phyloP scores from a whole-genome alignment of 2,329 filamentous ascomycete species.

The Diaporthe helianthi region DNA sequence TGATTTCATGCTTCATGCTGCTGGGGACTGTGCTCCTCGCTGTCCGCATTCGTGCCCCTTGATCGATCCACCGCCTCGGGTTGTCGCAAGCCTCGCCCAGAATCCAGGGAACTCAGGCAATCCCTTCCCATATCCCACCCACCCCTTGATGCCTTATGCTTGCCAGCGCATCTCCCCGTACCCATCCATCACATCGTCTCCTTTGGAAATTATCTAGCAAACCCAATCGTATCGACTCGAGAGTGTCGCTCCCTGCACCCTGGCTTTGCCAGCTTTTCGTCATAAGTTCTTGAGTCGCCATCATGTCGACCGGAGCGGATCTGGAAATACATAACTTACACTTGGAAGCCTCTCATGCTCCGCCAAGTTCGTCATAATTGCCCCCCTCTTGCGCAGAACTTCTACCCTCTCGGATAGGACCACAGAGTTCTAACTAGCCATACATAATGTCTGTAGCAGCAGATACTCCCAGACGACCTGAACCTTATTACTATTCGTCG shows the following conservation, averaged over 20 bases:
- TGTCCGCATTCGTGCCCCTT: conserved; percentile 7
- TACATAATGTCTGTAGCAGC: conserved; percentile 24
- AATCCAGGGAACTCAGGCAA: conserved; percentile 20
- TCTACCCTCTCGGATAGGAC: neutral
- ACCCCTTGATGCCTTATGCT: conserved; percentile 27
- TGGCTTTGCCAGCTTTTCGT: neutral
- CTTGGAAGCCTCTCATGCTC: conserved; percentile 14
- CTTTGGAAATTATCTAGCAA: neutral
- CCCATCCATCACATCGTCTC: conserved; percentile 10
- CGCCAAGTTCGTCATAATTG: conserved; percentile 29
- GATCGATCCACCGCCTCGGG: conserved; percentile 22
- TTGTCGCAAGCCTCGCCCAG: conserved; percentile 13
- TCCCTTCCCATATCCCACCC: neutral
- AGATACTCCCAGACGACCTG: conserved; percentile 23
- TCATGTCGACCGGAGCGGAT: conserved; percentile 29
- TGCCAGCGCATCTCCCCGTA: conserved; percentile 18
- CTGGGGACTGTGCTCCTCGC: conserved; percentile 14
- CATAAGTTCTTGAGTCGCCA: conserved; percentile 29
- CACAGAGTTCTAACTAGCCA: conserved; percentile 4
- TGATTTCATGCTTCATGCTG: conserved; percentile 7
- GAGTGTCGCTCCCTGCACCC: conserved; percentile 24
- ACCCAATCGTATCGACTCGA: conserved; percentile 21
- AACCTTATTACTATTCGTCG: conserved; percentile 34
- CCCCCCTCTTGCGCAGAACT: neutral
- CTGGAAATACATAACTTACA: conserved; percentile 19